Evolutionary conservation across 306 rosid genomes (phyloP), one percentile per base, ranked within the genome.

Genomic region (Vigna reflexopilosa): DNA sequence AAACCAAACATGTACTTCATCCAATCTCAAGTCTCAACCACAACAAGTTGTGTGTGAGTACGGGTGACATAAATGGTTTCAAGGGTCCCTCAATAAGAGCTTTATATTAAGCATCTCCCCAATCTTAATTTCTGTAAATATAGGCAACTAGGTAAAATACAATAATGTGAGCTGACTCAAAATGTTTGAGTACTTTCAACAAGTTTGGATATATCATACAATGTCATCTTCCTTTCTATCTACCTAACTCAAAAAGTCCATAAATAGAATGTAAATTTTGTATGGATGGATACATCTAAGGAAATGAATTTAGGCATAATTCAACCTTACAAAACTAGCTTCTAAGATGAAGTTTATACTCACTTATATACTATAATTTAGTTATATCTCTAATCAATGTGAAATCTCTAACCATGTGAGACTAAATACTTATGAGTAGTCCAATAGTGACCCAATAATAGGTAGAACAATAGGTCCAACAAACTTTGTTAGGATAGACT

Each of bases 1-100:
- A 24, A 24, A 24, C 28, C 28, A 1, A 24, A 24, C 28, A 24
- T 1, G 28, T 24, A 6, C 48, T 63, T 34, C 22, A 2, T 7
- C 9, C 22, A 15, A 16, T 30, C 67, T 62, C 45, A 62, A 61
- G 22, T 30, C 67, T 32, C 45, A 62, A 62, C 67, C 67, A 62
- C 45, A 32, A 13, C 6, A 32, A 32, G 17, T 58, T 58, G 4
- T 5, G 40, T 36, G 40, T 36, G 40, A 36, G 6, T 11, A 57
- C 10, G 17, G 64, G 65, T 58, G 17, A 3, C 38, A 26, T 12
- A 2, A 14, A 61, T 30, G 2, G 44, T 30, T 30, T 15, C 2
- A 15, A 32, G 67, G 22, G 67, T 15, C 45, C 45, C 40, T 8
- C 42, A 59, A 14, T 13, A 9, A 59, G 42, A 24, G 62, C 32